Evolutionary conservation across 352 stramenopile genomes (phyloP).

Genomic region (Globisporangium recalcitrans): DNA sequence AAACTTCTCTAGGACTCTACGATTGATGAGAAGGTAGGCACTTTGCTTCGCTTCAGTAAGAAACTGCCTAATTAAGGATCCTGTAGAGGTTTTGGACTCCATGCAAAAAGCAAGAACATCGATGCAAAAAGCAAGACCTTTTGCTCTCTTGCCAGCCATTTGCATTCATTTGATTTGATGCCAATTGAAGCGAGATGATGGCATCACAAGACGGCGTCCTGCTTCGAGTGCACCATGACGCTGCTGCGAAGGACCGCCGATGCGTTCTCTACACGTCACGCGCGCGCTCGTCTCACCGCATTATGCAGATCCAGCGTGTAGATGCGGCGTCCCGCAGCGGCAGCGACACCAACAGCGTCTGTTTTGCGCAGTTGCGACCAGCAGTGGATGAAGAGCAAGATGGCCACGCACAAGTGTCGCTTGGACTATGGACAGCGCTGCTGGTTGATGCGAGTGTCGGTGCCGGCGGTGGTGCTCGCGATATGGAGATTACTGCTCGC

Average conservation of each 20-base stretch:
- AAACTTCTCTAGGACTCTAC: too few relatives aligned
- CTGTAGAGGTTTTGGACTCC: too few relatives aligned
- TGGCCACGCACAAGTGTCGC: conserved; percentile 15
- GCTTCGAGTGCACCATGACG: conserved; percentile 1
- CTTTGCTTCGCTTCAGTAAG: too few relatives aligned
- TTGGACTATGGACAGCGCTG: conserved; percentile 29
- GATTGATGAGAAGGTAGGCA: too few relatives aligned
- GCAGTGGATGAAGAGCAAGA: conserved; percentile 6
- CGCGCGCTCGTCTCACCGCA: conserved; percentile 9
- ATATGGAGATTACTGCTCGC: not conserved
- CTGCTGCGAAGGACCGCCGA: not conserved
- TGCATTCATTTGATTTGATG: not conserved
- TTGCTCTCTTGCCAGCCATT: not conserved
- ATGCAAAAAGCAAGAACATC: too few relatives aligned
- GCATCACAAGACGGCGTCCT: not conserved
- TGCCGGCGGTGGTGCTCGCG: not conserved
- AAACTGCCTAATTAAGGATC: too few relatives aligned
- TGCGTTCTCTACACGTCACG: conserved; percentile 26
- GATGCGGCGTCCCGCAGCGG: not conserved
- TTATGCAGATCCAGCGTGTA: not conserved
- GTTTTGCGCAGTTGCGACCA: conserved; percentile 25
- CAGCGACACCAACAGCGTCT: not conserved
- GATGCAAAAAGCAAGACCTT: too few relatives aligned
- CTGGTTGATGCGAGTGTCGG: not conserved
- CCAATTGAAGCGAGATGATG: not conserved